Evolutionary conservation across 805 yeast genomes (phyloP), one percentile per base, ranked within the genome.

Genomic region (Monosporozyma aerobia): DNA sequence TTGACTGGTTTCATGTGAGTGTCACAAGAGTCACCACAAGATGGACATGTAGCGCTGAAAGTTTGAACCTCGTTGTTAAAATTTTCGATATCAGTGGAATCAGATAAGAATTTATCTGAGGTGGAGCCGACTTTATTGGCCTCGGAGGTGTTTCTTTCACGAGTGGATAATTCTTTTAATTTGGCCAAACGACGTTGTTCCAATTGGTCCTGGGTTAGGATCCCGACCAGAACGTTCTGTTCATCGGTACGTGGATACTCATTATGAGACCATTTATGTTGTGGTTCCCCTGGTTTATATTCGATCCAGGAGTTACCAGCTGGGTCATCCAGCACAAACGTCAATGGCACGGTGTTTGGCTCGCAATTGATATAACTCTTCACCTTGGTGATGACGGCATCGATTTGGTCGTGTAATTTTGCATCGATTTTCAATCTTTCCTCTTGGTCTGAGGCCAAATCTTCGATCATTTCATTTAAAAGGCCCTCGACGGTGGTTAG

Each of bases 281-380:
- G 75, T 4, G 95, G 77, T 67, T 89, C 96, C 54, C 87, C 90
- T 19, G 97, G 97, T 54, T 79, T 70, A 67, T 77, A 88, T 65
- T 88, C 96, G 51, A 94, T 82, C 96, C 97, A 94, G 4, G 98
- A 92, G 73, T 94, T 94, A 14, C 99, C 99, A 1, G 97, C 80
- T 30, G 99, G 97, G 69, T 94, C 99, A 68, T 90, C 96, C 10
- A 89, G 72, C 25, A 77, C 75, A 48, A 92, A 77, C 0, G 95
- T 86, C 56, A 92, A 63, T 1, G 98, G 98, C 51, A 87, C 69
- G 19, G 80, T 77, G 33, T 79, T 80, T 51, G 78, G 79, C 54
- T 83, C 82, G 53, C 89, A 92, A n/a, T 77, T 75, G 27, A 88
- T 72, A 51, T 77, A 79, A 5, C 76, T 69, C 58, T 74, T 70